phyloP scores from a whole-genome alignment of 768 basidiomycete genomes.

The Hygrocybe coccinea region DNA sequence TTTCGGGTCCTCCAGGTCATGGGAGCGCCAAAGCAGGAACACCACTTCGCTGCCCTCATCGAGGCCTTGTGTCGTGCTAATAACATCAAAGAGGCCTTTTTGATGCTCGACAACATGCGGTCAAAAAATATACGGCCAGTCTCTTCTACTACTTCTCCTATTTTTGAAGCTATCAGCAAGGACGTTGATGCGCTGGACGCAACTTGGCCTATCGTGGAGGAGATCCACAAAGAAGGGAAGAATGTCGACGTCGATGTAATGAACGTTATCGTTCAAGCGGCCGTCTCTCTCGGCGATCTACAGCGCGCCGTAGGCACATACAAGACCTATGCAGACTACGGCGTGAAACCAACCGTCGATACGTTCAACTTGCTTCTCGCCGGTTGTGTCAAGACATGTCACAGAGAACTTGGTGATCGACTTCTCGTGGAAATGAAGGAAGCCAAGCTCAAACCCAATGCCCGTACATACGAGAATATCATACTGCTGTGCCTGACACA shows the following conservation, averaged over 20 bases:
- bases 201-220: conserved; percentile 60
- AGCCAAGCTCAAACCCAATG: conserved; percentile 49
- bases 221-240: conserved; percentile 49
- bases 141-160: conserved; percentile 47
- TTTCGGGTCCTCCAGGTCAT: conserved; percentile 50
- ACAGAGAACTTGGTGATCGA: conserved; percentile 64
- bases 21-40: conserved; percentile 51
- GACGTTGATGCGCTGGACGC: conserved; percentile 55
- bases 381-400: conserved; percentile 54
- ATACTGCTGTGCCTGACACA: conserved; percentile 68
- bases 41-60: conserved; percentile 74
- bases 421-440: conserved; percentile 64
- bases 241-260: conserved; percentile 54
- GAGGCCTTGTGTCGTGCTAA: conserved; percentile 62
- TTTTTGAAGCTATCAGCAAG: conserved; percentile 44
- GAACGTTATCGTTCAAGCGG: conserved; percentile 64
- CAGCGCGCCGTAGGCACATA: conserved; percentile 77
- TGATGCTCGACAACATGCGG: conserved; percentile 57
- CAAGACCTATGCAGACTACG: conserved; percentile 53
- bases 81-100: conserved; percentile 59
- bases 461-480: conserved; percentile 60
- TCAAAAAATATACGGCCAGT: conserved; percentile 44
- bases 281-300: conserved; percentile 56
- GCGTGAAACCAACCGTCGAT: conserved; percentile 50
- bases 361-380: conserved; percentile 68